These are phyloP conservation scores for Ustilaginoidea virens DNA, from an alignment of 2,329 filamentous ascomycete genomes.

Conservation along the genomic window DNA sequence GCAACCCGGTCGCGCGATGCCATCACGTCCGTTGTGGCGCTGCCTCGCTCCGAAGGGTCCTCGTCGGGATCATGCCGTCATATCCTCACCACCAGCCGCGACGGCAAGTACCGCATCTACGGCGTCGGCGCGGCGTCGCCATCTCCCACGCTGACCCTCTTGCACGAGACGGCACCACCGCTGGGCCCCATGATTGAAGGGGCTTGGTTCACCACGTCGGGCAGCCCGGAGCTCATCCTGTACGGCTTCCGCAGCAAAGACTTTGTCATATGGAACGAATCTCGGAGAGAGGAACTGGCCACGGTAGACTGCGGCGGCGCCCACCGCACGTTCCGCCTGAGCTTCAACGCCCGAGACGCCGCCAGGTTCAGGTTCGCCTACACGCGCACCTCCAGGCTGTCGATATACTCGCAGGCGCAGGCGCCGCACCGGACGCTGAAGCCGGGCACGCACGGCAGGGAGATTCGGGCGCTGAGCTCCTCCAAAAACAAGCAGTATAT, in stretches of 20 bases:
- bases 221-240: constrained; percentile 44
- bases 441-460: constrained; percentile 66
- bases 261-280: constrained; percentile 73
- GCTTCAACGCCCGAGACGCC: constrained; percentile 15
- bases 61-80: constrained; percentile 14
- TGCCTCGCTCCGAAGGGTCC: constrained; percentile 15
- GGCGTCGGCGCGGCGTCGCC: constrained; percentile 16
- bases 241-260: constrained; percentile 69
- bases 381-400: constrained; percentile 49
- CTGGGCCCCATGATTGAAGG: constrained; percentile 67
- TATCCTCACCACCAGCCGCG: constrained; percentile 59
- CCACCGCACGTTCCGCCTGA: constrained; percentile 57
- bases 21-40: constrained; percentile 48
- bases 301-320: constrained; percentile 70
- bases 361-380: constrained; percentile 46
- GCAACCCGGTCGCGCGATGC: constrained; percentile 38
- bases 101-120: constrained; percentile 60
- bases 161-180: constrained; percentile 54
- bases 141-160: constrained; percentile 23
- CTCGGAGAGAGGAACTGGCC: constrained; percentile 51
- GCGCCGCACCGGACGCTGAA: constrained; percentile 36
- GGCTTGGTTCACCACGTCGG: constrained; percentile 36
- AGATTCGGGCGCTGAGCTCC: constrained; percentile 47
- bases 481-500: constrained; percentile 26
- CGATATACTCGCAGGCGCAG: constrained; percentile 27